Conservation (phyloP, 2,329 filamentous ascomycete species). For the Ophiocordyceps polyrhachis-furcata region DNA sequence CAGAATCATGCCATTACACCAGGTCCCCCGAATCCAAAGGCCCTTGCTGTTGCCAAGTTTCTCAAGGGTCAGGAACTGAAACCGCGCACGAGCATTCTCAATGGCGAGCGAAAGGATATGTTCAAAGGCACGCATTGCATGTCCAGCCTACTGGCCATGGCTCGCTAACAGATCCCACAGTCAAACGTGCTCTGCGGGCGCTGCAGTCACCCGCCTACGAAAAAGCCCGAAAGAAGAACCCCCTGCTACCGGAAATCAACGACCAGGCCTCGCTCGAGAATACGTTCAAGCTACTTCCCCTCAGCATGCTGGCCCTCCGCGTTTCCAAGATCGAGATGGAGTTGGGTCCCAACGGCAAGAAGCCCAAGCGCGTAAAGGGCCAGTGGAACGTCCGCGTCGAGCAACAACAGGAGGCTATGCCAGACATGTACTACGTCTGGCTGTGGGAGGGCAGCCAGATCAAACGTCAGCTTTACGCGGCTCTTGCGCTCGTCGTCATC, state of each 20-base stretch:
- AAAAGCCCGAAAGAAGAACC: slow-evolving; percentile 79
- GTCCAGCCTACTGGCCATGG: background rate
- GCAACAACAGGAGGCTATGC: slow-evolving; percentile 76
- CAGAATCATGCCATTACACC: slow-evolving; percentile 51
- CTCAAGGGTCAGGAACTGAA: slow-evolving; percentile 72
- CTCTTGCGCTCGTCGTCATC: slow-evolving; percentile 62
- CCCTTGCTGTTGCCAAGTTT: slow-evolving; percentile 77
- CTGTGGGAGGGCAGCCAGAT: slow-evolving; percentile 86
- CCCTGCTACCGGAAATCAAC: slow-evolving; percentile 69
- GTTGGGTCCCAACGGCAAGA: slow-evolving; percentile 44
- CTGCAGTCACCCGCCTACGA: slow-evolving; percentile 77
- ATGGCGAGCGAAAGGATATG: slow-evolving; percentile 96
- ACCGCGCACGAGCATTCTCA: slow-evolving; percentile 74
- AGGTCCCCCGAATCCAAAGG: slow-evolving; percentile 73
- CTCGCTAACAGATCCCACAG: slow-evolving; percentile 24
- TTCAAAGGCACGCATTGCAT: slow-evolving; percentile 53
- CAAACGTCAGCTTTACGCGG: slow-evolving; percentile 84
- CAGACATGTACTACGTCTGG: slow-evolving; percentile 92
- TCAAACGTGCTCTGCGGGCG: slow-evolving; percentile 87
- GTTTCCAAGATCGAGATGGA: slow-evolving; percentile 59
- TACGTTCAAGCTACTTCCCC: slow-evolving; percentile 81
- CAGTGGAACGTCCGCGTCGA: slow-evolving; percentile 93
- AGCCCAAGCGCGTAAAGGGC: slow-evolving; percentile 80
- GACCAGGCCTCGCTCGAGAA: slow-evolving; percentile 83
- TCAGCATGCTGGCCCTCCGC: slow-evolving; percentile 83